Evolutionary conservation across 2,329 filamentous ascomycete species (phyloP).

Genomic region (Aspergillus costaricaensis): DNA sequence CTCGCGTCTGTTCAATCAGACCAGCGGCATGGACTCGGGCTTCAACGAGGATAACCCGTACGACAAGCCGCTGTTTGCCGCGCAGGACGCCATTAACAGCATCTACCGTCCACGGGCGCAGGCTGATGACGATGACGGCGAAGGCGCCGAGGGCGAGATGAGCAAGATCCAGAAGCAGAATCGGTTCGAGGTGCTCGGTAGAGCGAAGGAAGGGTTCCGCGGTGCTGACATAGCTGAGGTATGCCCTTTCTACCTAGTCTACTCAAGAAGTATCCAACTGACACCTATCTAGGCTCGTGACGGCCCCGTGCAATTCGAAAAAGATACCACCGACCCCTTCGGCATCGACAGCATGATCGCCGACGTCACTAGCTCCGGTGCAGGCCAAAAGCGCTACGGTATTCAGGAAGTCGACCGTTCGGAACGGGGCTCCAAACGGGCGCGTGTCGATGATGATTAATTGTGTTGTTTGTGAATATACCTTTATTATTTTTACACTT

Average conservation of each 20-base stretch:
- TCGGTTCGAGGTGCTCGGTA: constrained; percentile 85
- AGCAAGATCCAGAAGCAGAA: constrained; percentile 82
- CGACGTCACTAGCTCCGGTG: constrained; percentile 64
- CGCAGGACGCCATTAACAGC: constrained; percentile 89
- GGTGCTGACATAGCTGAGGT: constrained; percentile 78
- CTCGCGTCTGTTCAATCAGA: constrained; percentile 91
- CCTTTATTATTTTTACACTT: neutral
- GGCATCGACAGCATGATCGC: constrained; percentile 92
- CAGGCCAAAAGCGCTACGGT: constrained; percentile 49
- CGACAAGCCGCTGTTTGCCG: constrained; percentile 94
- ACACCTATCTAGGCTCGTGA: constrained; percentile 63
- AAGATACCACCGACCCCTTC: constrained; percentile 83
- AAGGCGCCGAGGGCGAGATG: constrained; percentile 78
- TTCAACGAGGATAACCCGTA: constrained; percentile 98
- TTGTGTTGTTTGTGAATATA: neutral
- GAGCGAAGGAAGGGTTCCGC: constrained; percentile 82
- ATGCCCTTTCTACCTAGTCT: constrained; percentile 30
- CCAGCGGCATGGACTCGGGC: constrained; percentile 83
- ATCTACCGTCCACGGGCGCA: constrained; percentile 82
- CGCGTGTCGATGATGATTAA: constrained; percentile 72
- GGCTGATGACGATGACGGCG: constrained; percentile 75
- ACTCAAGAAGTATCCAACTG: neutral
- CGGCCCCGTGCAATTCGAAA: constrained; percentile 95
- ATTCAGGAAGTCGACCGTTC: constrained; percentile 44
- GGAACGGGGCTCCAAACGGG: constrained; percentile 62